Percentiles rank a stretch among this genome's conserved stretches.
Evolutionary conservation across 2,329 filamentous ascomycete species (phyloP).

Genomic region (Dactylellina leptospora): DNA sequence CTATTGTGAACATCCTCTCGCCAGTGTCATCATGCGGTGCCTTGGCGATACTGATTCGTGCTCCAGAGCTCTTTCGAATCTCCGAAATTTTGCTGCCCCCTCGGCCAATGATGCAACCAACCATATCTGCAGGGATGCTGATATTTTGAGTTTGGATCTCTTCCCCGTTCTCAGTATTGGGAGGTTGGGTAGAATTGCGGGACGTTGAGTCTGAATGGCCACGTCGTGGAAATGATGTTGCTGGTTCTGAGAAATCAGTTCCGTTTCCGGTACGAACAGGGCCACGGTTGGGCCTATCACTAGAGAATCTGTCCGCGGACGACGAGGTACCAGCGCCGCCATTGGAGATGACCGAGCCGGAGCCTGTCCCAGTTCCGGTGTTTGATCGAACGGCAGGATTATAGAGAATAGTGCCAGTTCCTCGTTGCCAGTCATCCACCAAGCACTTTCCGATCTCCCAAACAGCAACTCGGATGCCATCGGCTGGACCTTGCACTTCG

Average conservation of each 20-base stretch:
- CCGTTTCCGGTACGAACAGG: conserved; percentile 95
- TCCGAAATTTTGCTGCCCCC: conserved; percentile 97
- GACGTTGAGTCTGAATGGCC: conserved; percentile 77
- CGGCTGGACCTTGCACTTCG: conserved; percentile 92
- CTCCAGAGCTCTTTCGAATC: conserved; percentile 95
- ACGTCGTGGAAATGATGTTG: conserved; percentile 50
- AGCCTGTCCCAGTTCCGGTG: conserved; percentile 67
- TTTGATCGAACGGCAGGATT: conserved; percentile 93
- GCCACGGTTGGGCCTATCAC: conserved; percentile 67
- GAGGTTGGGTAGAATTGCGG: conserved; percentile 70
- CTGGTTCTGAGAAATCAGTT: conserved; percentile 88
- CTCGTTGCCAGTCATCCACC: conserved; percentile 96
- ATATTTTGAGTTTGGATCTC: conserved; percentile 99
- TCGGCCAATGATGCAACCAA: conserved; percentile 97
- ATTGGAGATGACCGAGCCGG: conserved; percentile 58
- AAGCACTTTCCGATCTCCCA: conserved; percentile 99
- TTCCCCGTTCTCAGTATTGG: conserved; percentile 85
- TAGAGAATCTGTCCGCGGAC: conserved; percentile 61
- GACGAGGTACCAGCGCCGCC: conserved; percentile 64
- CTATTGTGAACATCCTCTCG: conserved; percentile 99
- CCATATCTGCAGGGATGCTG: conserved; percentile 99
- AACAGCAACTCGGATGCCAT: conserved; percentile 92
- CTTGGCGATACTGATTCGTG: conserved; percentile 74
- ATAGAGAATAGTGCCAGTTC: conserved; percentile 95
- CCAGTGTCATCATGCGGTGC: conserved; percentile 95